These are phyloP conservation scores for Periconia digitata DNA, from an alignment of 2,329 filamentous ascomycete species.

Conservation along the genomic window DNA sequence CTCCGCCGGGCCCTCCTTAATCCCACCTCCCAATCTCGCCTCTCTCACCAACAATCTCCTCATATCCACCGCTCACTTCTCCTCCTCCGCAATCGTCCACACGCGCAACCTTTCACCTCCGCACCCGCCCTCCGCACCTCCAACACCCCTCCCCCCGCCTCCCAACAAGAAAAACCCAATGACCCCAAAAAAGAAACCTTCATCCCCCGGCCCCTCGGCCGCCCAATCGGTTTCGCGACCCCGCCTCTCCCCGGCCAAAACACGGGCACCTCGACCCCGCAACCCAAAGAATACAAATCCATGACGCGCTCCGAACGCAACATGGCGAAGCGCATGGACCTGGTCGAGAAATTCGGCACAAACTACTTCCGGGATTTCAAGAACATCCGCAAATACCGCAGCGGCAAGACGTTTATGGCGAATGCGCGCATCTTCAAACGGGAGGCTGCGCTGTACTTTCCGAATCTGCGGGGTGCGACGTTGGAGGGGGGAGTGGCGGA, in stretches of 20 bases:
- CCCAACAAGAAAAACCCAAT: constrained; percentile 13
- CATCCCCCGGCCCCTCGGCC: constrained; percentile 57
- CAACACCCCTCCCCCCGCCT: constrained; percentile 6
- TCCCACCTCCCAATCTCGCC: constrained; percentile 16
- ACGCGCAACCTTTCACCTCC: constrained; percentile 31
- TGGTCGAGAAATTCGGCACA: constrained; percentile 75
- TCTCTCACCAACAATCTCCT: constrained; percentile 12
- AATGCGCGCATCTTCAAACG: constrained; percentile 81
- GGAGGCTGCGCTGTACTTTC: constrained; percentile 86
- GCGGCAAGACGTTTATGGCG: constrained; percentile 89
- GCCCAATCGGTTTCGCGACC: constrained; percentile 78
- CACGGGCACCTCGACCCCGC: constrained; percentile 65
- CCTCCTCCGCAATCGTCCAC: no score
- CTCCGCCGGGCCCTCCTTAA: constrained; percentile 17
- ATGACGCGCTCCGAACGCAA: constrained; percentile 53
- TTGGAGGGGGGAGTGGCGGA: constrained; percentile 58
- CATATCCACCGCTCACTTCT: constrained; percentile 12
- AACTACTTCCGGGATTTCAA: constrained; percentile 97
- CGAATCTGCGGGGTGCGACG: constrained; percentile 83
- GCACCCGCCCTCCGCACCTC: constrained; percentile 18
- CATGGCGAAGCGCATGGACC: constrained; percentile 69
- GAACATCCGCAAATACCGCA: constrained; percentile 71
- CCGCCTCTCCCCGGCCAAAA: constrained; percentile 81
- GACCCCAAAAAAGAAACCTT: constrained; percentile 39
- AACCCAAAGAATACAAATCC: constrained; percentile 32